These are phyloP conservation scores for Peterozyma toletana DNA, from an alignment of 805 yeast genomes.

Conservation along the genomic window DNA sequence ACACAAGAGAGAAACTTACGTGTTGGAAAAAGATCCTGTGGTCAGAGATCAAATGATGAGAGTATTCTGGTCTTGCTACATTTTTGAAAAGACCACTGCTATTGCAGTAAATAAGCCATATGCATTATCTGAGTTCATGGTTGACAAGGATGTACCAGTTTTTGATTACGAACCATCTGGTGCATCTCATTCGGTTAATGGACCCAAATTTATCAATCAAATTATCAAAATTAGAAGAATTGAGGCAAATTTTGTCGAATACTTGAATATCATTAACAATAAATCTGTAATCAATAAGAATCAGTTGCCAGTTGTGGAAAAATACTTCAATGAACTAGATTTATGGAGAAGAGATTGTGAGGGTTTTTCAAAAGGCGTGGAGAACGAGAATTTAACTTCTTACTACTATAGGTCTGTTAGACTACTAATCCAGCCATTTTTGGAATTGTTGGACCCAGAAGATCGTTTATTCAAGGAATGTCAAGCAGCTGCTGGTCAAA, in stretches of 20 bases:
- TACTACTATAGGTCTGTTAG: slow-evolving; percentile 58
- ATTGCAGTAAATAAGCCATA: slow-evolving; percentile 56
- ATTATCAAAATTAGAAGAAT: slow-evolving; percentile 48
- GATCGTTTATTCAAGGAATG: slow-evolving; percentile 56
- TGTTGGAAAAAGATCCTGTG: slow-evolving; percentile 15
- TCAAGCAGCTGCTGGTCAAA: slow-evolving; percentile 67
- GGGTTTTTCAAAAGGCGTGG: slow-evolving; percentile 39
- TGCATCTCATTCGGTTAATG: slow-evolving; percentile 24
- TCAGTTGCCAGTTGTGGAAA: slow-evolving; percentile 45
- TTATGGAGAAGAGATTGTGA: slow-evolving; percentile 50
- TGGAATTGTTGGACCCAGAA: slow-evolving; percentile 54
- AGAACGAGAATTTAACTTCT: slow-evolving; percentile 50
- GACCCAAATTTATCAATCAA: slow-evolving; percentile 45
- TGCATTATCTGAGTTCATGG: slow-evolving; percentile 41
- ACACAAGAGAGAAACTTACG: slow-evolving; percentile 29
- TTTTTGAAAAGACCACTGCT: slow-evolving; percentile 55
- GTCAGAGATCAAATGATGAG: slow-evolving; percentile 35
- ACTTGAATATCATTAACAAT: slow-evolving; percentile 31
- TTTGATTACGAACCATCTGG: slow-evolving; percentile 37
- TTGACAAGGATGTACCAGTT: slow-evolving; percentile 40
- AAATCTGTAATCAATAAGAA: slow-evolving; percentile 19
- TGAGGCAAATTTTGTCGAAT: slow-evolving; percentile 53
- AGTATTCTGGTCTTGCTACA: slow-evolving; percentile 58
- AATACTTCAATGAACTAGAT: slow-evolving; percentile 46
- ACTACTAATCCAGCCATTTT: slow-evolving; percentile 54